phyloP scores from a whole-genome alignment of 2,329 filamentous ascomycete species.

The Curvularia sp. region DNA sequence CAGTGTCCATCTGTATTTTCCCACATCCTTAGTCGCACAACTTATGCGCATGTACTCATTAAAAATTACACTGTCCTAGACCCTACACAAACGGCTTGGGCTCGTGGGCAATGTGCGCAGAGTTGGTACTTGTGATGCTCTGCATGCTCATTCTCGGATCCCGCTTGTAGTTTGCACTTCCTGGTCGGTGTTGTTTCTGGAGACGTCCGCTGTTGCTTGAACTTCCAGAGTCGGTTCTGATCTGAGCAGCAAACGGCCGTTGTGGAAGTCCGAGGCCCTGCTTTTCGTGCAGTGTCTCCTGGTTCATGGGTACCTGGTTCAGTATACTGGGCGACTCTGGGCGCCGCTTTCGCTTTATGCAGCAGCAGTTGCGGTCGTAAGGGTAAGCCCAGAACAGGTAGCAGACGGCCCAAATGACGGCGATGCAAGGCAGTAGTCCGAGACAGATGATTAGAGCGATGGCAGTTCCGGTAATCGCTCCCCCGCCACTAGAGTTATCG shows the following conservation, averaged over 20 bases:
- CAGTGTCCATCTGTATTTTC: background rate
- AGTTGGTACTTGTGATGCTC: conserved; percentile 29
- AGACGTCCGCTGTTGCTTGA: conserved; percentile 16
- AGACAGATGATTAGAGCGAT: conserved; percentile 37
- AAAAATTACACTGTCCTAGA: background rate
- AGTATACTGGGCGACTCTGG: conserved; percentile 12
- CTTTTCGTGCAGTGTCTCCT: conserved; percentile 26
- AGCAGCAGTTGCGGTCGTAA: conserved; percentile 34
- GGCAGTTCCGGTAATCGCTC: conserved; percentile 25
- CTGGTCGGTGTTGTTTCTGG: conserved; percentile 9
- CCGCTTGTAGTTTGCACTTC: conserved; percentile 4
- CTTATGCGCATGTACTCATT: background rate
- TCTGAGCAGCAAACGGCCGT: conserved; percentile 14
- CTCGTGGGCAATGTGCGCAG: conserved; percentile 24
- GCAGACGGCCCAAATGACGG: conserved; percentile 32
- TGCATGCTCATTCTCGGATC: conserved; percentile 22
- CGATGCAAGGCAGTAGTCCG: conserved; percentile 35
- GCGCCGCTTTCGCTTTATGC: conserved; percentile 31
- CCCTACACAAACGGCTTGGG: conserved; percentile 35
- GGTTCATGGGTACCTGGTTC: conserved; percentile 13
- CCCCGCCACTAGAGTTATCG: conserved; percentile 10
- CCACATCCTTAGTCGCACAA: background rate
- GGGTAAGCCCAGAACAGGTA: conserved; percentile 40
- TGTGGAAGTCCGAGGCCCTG: conserved; percentile 22
- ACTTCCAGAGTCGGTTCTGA: conserved; percentile 25